These are phyloP conservation scores for Collybiopsis confluens DNA, from an alignment of 768 basidiomycete genomes.

Conservation along the genomic window DNA sequence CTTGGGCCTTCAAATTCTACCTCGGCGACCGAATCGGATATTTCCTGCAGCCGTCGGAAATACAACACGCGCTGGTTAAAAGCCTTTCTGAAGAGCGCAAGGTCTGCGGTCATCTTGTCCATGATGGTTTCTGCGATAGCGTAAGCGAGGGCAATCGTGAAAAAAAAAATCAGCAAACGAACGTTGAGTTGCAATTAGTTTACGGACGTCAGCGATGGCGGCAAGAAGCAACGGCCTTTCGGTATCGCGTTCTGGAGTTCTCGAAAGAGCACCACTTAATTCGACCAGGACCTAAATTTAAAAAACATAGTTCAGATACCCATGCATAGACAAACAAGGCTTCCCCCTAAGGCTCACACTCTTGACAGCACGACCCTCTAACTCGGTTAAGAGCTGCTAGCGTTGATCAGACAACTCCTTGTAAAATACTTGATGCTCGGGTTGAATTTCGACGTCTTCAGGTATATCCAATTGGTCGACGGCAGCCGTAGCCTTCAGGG, in stretches of 20 bases:
- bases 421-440: constrained; percentile 61
- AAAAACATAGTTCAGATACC: not conserved
- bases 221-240: constrained; percentile 58
- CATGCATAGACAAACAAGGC: not conserved
- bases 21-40: constrained; percentile 79
- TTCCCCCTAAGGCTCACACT: constrained; percentile 47
- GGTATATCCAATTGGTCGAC: constrained; percentile 26
- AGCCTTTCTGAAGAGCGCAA: constrained; percentile 64
- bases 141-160: constrained; percentile 1
- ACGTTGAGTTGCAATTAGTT: constrained; percentile 63
- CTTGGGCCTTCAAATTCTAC: constrained; percentile 51
- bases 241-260: constrained; percentile 42
- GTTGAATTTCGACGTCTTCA: constrained; percentile 48
- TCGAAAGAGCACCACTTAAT: constrained; percentile 17
- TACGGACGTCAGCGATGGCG: constrained; percentile 47
- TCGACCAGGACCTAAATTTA: constrained; percentile 35
- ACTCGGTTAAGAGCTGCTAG: constrained; percentile 42
- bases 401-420: constrained; percentile 47
- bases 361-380: constrained; percentile 57
- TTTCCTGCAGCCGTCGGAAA: constrained; percentile 87
- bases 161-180: constrained; percentile 15
- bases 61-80: constrained; percentile 68
- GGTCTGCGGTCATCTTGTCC: constrained; percentile 69
- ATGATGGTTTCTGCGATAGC: constrained; percentile 43
- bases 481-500: constrained; percentile 45